Evolutionary conservation across 2,329 filamentous ascomycete species (phyloP).

Genomic region (Sarocladium kiliense): DNA sequence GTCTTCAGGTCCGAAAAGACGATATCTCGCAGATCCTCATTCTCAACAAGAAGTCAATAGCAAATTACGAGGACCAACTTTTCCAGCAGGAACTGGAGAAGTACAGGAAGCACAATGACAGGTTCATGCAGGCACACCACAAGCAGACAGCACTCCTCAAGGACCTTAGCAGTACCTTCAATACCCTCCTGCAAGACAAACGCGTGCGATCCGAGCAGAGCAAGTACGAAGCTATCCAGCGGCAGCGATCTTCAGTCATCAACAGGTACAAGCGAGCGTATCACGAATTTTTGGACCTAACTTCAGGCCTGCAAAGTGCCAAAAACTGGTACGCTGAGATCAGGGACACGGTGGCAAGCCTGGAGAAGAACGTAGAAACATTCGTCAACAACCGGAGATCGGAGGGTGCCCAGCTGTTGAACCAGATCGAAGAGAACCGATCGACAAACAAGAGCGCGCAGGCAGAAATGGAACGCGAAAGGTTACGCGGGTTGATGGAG

Average conservation of each 20-base stretch:
- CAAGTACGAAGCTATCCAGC: conserved; percentile 85
- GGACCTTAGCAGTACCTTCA: conserved; percentile 83
- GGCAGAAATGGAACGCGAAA: conserved; percentile 82
- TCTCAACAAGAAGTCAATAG: conserved; percentile 93
- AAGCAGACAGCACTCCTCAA: conserved; percentile 95
- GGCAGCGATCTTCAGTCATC: conserved; percentile 75
- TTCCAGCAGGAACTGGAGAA: conserved; percentile 98
- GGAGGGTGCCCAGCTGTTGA: conserved; percentile 85
- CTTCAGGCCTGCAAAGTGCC: conserved; percentile 79
- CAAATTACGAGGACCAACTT: conserved; percentile 84
- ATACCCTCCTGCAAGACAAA: conserved; percentile 86
- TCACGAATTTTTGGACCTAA: conserved; percentile 86
- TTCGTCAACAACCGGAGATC: conserved; percentile 93
- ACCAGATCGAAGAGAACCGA: conserved; percentile 78
- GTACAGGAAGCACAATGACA: conserved; percentile 86
- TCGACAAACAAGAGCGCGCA: conserved; percentile 52
- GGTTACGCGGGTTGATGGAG: conserved; percentile 87
- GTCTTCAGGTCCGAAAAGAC: conserved; percentile 75
- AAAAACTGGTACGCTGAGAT: conserved; percentile 95
- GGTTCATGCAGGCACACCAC: conserved; percentile 87
- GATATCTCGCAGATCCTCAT: conserved; percentile 98
- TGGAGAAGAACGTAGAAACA: conserved; percentile 92
- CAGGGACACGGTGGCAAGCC: conserved; percentile 86
- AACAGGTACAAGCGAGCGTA: conserved; percentile 86
- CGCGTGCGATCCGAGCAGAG: conserved; percentile 88